Conservation (phyloP, 192 early-diverging fungal genomes). For the Coemansia sp. region DNA sequence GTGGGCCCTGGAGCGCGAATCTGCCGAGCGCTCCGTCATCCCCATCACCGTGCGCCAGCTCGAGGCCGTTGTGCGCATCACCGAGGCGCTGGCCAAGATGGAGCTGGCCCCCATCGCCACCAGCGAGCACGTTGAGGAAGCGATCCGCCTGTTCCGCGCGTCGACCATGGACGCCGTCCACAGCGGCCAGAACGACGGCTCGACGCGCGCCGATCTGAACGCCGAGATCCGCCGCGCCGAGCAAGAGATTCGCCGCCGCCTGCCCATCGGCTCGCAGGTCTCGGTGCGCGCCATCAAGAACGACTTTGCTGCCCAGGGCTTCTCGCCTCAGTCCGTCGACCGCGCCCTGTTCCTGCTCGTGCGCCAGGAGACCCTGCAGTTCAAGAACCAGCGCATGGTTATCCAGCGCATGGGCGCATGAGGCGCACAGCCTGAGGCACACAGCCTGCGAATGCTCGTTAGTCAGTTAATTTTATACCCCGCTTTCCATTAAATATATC, state of each 20-base stretch:
- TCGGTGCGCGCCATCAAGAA: slow-evolving; percentile 59
- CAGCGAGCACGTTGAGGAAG: slow-evolving; percentile 93
- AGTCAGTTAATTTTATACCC: too few relatives aligned
- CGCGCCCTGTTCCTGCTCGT: slow-evolving; percentile 78
- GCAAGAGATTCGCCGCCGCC: slow-evolving; percentile 75
- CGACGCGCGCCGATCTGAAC: slow-evolving; percentile 69
- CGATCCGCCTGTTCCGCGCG: slow-evolving; percentile 94
- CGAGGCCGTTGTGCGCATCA: slow-evolving; percentile 97
- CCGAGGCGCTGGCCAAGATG: slow-evolving; percentile 97
- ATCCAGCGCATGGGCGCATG: slow-evolving; percentile 53
- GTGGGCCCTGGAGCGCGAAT: slow-evolving; percentile 70
- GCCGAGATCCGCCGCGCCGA: slow-evolving; percentile 77
- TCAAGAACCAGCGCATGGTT: slow-evolving; percentile 68
- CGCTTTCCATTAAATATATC: too few relatives aligned
- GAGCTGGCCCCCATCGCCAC: slow-evolving; percentile 77
- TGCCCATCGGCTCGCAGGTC: slow-evolving; percentile 84
- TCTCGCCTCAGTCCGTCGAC: slow-evolving; percentile 56
- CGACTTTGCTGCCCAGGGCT: slow-evolving; percentile 54
- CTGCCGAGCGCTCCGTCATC: slow-evolving; percentile 72
- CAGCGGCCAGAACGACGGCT: slow-evolving; percentile 76
- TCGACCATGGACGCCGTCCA: slow-evolving; percentile 98
- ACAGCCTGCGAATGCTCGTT: too few relatives aligned
- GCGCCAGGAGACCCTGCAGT: slow-evolving; percentile 76
- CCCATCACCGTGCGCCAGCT: slow-evolving; percentile 97
- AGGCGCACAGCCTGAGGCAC: too few relatives aligned